A percentile compares a stretch with the other conserved stretches of the same genome.
phyloP scores from a whole-genome alignment of 2,329 filamentous ascomycete genomes.

The Pestalotiopsis sp. region DNA sequence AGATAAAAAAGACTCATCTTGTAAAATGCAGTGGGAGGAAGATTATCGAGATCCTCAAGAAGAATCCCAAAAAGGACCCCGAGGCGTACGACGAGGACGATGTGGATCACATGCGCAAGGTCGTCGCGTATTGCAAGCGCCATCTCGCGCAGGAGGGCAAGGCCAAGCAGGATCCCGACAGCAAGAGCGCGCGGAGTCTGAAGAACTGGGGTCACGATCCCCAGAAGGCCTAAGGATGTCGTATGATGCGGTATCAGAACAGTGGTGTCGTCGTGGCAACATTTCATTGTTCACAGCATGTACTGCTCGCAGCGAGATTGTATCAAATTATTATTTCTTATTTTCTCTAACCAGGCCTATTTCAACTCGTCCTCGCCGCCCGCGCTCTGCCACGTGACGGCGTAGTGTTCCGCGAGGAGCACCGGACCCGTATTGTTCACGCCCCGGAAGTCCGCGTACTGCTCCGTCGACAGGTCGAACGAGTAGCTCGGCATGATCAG shows the following conservation, averaged over 20 bases:
- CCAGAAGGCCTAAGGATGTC: constrained; percentile 29
- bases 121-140: constrained; percentile 60
- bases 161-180: constrained; percentile 45
- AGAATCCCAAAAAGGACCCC: constrained; percentile 55
- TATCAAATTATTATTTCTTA: too few relatives aligned
- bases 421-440: too few relatives aligned
- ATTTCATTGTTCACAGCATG: not conserved
- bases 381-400: too few relatives aligned
- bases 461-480: too few relatives aligned
- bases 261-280: not conserved
- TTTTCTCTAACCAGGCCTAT: too few relatives aligned
- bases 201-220: constrained; percentile 58
- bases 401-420: too few relatives aligned
- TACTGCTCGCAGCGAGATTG: too few relatives aligned
- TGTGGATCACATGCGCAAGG: constrained; percentile 56
- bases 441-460: too few relatives aligned
- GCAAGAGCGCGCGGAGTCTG: constrained; percentile 48
- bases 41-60: constrained; percentile 58
- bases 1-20: not conserved
- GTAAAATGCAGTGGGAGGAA: constrained; percentile 48
- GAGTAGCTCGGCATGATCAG: too few relatives aligned
- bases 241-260: not conserved
- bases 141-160: constrained; percentile 61
- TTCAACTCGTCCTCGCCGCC: too few relatives aligned
- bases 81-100: constrained; percentile 48